Evolutionary conservation across 768 basidiomycete species (phyloP), one percentile per base, ranked within the genome.

Genomic region (Glaciozyma martinii): DNA sequence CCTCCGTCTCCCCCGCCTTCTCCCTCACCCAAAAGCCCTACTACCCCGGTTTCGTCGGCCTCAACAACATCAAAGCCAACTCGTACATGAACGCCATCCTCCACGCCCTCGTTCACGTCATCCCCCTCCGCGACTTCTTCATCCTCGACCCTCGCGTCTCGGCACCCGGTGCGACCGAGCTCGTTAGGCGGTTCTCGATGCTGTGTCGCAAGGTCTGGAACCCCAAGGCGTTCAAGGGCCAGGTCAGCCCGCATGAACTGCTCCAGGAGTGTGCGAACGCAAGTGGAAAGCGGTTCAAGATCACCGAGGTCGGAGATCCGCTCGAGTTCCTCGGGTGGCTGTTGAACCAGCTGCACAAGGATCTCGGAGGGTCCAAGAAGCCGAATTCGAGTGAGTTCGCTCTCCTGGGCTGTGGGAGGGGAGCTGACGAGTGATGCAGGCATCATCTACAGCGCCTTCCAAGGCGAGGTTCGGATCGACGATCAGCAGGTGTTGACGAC

Each of bases 171-270:
- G 57, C 68, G 67, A 80, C 89, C 10, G 95, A 99, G 75, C 83
- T 98, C 61, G 79, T 97, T 49, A 87, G 85, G 73, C 85, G 95
- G 29, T 90, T 98, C 72, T 86, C 89, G 23, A 81, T 83, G 18
- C 82, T 99, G 25, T 86, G 90, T 3, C 90, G 90, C 77, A 92
- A 98, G 77, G 74, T 97, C 46, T 99, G 95, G 95, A 98, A 95
- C 77, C 90, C 93, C 13, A 81, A 86, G 58, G 78, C 94, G 62
- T 99, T 99, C 84, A 99, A 99, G 77, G 87, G 88, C 66, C 95
- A 99, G 81, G 92, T 97, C 71, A 89, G 87, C 71, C 95, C 95
- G n/a, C 95, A 99, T 76, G 95, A 99, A 76, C 92, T 98, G 76
- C 78, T 99, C 62, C 95, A 99, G 77, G 95, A 98, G 78, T 93